Percentiles rank a stretch among this genome's conserved stretches.
phyloP scores from a whole-genome alignment of 2,329 filamentous ascomycete species.

The Aspergillus sp. region DNA sequence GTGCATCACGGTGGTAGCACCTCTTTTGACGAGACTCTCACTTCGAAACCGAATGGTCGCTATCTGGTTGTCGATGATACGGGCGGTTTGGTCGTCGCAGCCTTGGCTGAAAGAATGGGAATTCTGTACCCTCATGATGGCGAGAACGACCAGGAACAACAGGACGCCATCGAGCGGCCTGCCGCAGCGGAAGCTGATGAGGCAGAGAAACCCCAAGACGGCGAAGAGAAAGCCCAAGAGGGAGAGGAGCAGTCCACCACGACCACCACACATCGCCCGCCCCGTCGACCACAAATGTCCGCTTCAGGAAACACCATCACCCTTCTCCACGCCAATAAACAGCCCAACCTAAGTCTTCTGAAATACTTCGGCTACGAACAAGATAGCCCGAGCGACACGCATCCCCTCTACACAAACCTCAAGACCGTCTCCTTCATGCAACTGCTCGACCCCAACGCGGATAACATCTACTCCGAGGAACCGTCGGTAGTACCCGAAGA shows the following conservation, averaged over 20 bases:
- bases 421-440: slow-evolving; percentile 90
- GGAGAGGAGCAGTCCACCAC: slow-evolving; percentile 21
- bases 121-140: slow-evolving; percentile 62
- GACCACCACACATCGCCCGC: neutral
- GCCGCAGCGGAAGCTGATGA: slow-evolving; percentile 19
- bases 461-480: slow-evolving; percentile 70
- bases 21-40: slow-evolving; percentile 25
- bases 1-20: slow-evolving; percentile 69
- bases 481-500: slow-evolving; percentile 63
- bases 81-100: slow-evolving; percentile 76
- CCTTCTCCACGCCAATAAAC: slow-evolving; percentile 65
- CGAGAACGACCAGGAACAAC: slow-evolving; percentile 11
- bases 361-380: slow-evolving; percentile 87
- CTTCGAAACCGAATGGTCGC: slow-evolving; percentile 54
- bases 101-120: slow-evolving; percentile 86
- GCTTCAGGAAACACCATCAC: slow-evolving; percentile 61
- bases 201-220: slow-evolving; percentile 21
- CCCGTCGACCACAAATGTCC: slow-evolving; percentile 36
- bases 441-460: slow-evolving; percentile 73
- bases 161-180: neutral
- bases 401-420: slow-evolving; percentile 80
- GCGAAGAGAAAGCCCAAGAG: slow-evolving; percentile 20
- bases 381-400: slow-evolving; percentile 62
- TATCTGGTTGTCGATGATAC: slow-evolving; percentile 89
- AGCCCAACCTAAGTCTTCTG: slow-evolving; percentile 83